Conservation (phyloP, 192 early-diverging fungal species). For the Backusella sp. region DNA sequence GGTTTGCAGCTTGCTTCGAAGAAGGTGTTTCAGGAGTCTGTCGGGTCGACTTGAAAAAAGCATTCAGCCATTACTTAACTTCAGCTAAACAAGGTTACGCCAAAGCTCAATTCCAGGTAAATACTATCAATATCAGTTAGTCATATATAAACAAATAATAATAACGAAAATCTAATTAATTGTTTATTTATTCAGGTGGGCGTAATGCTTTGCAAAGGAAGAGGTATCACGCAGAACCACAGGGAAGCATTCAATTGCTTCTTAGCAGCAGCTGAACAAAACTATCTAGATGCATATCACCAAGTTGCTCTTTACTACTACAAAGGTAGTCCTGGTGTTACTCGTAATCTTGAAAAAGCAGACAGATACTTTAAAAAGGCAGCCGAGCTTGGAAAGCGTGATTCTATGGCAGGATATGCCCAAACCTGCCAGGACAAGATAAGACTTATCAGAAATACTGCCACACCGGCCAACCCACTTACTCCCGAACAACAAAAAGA, state of each 20-base stretch:
- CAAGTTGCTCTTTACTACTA: conserved; percentile 34
- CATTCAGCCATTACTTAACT: conserved; percentile 26
- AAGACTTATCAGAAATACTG: conserved; percentile 12
- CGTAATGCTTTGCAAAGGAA: conserved; percentile 41
- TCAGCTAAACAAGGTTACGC: conserved; percentile 24
- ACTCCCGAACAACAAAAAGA: conserved; percentile 13
- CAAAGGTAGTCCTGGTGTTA: conserved; percentile 31
- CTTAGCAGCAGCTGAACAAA: conserved; percentile 27
- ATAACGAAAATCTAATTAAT: background rate
- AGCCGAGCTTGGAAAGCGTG: conserved; percentile 19
- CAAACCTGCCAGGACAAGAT: conserved; percentile 15
- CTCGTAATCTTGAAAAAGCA: conserved; percentile 30
- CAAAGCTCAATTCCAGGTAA: conserved; percentile 37
- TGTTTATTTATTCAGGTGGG: conserved; percentile 28
- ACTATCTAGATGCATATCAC: conserved; percentile 26
- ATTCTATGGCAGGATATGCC: conserved; percentile 25
- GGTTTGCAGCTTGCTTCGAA: conserved; percentile 35
- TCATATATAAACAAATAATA: background rate
- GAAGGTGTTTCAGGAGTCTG: conserved; percentile 29
- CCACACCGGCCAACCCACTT: background rate
- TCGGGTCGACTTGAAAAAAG: conserved; percentile 17
- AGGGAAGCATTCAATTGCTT: conserved; percentile 40
- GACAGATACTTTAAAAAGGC: conserved; percentile 33
- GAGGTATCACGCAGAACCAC: conserved; percentile 28
- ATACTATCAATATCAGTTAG: background rate